These are phyloP conservation scores for Xylariaceae sp. DNA, from an alignment of 2,329 filamentous ascomycete genomes.

Conservation along the genomic window DNA sequence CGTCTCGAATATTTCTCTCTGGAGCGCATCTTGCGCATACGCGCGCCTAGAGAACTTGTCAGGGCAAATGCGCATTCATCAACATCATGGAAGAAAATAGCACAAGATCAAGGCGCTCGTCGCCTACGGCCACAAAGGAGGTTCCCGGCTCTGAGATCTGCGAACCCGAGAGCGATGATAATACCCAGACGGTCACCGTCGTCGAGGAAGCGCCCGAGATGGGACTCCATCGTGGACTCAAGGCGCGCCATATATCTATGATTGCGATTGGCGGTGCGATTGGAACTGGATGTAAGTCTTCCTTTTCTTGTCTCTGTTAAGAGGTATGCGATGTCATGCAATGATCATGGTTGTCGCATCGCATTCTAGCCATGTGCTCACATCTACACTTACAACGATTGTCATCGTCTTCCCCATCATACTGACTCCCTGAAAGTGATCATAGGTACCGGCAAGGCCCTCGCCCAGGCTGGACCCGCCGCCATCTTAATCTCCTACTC, in stretches of 20 bases:
- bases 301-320: too few relatives aligned
- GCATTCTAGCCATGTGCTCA: neutral
- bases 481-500: conserved; percentile 68
- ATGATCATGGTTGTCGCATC: neutral
- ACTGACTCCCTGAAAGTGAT: conserved; percentile 42
- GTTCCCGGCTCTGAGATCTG: conserved; percentile 24
- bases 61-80: neutral
- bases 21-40: neutral
- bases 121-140: conserved; percentile 27
- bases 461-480: conserved; percentile 53
- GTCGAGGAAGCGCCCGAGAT: conserved; percentile 47
- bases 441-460: conserved; percentile 58
- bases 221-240: conserved; percentile 47
- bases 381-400: too few relatives aligned
- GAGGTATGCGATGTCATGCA: neutral
- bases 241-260: conserved; percentile 53
- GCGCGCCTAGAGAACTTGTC: neutral
- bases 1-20: neutral
- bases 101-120: conserved; percentile 29
- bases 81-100: conserved; percentile 26
- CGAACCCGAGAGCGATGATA: conserved; percentile 21
- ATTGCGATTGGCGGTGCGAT: conserved; percentile 70
- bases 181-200: conserved; percentile 35
- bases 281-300: conserved; percentile 51
- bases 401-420: neutral